phyloP scores from a whole-genome alignment of 164 flowering plant genomes.

The Chloranthus sessilifolius region DNA sequence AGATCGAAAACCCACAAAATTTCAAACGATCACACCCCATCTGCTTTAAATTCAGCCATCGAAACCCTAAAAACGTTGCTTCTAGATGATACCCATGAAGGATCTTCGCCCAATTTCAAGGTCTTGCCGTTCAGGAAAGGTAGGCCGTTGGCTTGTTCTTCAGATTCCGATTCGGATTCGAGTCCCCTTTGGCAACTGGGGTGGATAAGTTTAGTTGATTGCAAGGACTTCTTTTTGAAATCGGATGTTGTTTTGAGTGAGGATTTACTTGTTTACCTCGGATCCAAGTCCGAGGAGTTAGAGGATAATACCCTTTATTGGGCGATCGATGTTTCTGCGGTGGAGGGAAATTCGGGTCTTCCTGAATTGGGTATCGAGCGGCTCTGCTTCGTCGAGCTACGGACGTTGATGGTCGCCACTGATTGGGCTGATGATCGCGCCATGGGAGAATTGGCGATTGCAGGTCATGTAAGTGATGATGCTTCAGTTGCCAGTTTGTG shows the following conservation, averaged over 20 bases:
- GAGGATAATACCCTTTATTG: conserved; percentile 53
- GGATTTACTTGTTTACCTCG: conserved; percentile 64
- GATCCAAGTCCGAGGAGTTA: conserved; percentile 22
- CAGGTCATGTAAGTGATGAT: conserved; percentile 81
- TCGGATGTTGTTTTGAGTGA: conserved; percentile 36
- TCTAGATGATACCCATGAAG: conserved; percentile 17
- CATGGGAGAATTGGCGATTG: conserved; percentile 84
- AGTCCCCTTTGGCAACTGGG: conserved; percentile 65
- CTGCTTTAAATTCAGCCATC: conserved; percentile 50
- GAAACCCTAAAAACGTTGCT: conserved; percentile 46
- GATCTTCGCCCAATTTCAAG: conserved; percentile 26
- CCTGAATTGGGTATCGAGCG: conserved; percentile 34
- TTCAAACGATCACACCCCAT: conserved; percentile 15
- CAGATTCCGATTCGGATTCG: conserved; percentile 11
- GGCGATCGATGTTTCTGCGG: conserved; percentile 68
- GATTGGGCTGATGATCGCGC: conserved; percentile 70
- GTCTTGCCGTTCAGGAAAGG: conserved; percentile 56
- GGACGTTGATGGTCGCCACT: conserved; percentile 94
- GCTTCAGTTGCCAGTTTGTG: no score
- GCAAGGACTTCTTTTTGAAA: conserved; percentile 32
- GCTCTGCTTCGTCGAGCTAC: conserved; percentile 66
- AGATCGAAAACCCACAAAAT: conserved; percentile 47
- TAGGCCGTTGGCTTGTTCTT: conserved; percentile 51
- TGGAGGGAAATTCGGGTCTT: conserved; percentile 21
- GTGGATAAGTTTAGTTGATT: conserved; percentile 63